Evolutionary conservation across 179 eudicot species (phyloP), one percentile per base, ranked within the genome.

Genomic region (Spinacia oleracea): DNA sequence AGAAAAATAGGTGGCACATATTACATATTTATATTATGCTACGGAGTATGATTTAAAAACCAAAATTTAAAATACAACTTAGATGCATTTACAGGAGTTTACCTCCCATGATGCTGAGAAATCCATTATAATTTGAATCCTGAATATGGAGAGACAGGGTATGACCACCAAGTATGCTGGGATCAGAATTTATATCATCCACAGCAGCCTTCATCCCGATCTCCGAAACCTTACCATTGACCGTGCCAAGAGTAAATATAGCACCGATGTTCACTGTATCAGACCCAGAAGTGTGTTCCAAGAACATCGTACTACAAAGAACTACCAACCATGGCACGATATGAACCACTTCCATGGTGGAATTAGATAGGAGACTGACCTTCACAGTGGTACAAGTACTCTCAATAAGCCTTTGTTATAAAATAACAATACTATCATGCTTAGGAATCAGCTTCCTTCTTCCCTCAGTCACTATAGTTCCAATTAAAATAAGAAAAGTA

Each of bases 51-150:
- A 51, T 11, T 21, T 20, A 51, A 8, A n/a, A n/a, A n/a, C 31
- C 4, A 23, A n/a, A 35, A 32, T 16, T 73, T 27, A n/a, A 53
- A 48, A 27, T 10, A 32, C 48, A 77, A 72, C 10, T 46, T 50
- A 2, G 29, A 58, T 65, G 69, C 38, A 67, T 29, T 59, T 6
- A 14, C 60, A 63, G 34, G 51, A 73, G 34, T n/a, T 76, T 90
- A 91, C 97, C 93, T 77, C 93, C 93, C 80, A 91, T 81, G 71
- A 90, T 85, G 81, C 91, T 83, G 75, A 86, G 89, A 77, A 91
- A 91, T 63, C 93, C 92, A 76, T 85, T 91, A 69, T 59, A 86
- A 67, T 88, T 87, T 23, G 96, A 77, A 84, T 91, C 91, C 68
- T 87, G 89, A 45, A 85, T 51, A 0, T 81, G 71, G 55, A 91